Evolutionary conservation across 331 rosid genomes (phyloP), one percentile per base, ranked within the genome.

Genomic region (Phaseolus coccineus): DNA sequence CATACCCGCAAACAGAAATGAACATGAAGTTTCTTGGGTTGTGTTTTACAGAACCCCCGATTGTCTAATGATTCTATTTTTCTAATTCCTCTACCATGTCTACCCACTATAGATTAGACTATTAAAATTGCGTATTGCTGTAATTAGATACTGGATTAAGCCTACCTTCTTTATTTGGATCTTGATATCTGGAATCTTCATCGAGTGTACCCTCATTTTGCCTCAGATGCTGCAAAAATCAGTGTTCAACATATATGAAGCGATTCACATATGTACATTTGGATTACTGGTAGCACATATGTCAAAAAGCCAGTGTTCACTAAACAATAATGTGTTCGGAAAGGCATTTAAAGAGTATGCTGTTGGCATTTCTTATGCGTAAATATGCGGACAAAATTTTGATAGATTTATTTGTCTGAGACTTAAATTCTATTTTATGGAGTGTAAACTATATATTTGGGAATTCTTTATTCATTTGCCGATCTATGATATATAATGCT

Each of bases 131-230:
- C 62, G 31, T 80, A 40, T 8, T 48, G 58, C 78, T 82, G 71
- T 56, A 59, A 44, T 13, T 48, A 22, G 42, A 62, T 58, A 70
- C 22, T 69, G 75, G 48, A 80, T 79, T 65, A 56, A 72, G 71
- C 42, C 84, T 91, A 90, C 97, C 98, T 87, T 86, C 87, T 46
- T 58, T 69, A 67, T 63, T 69, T 63, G 71, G 31, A 81, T 86
- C 81, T 78, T 79, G 80, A 82, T 56, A 31, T 57, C 66, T 73
- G 47, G 50, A 65, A 66, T 62, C 74, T 85, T 82, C 84, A 40
- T 76, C 63, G 2, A 35, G 55, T 25, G 73, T 77, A 73, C 79
- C 86, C 69, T 69, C 83, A 70, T 78, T 90, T 58, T 80, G 62
- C 73, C 69, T 85, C 69, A 55, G 80, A 27, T 52, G 81, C 97